A percentile compares a stretch with the other conserved stretches of the same genome.
Conservation (phyloP, 2,329 filamentous ascomycete genomes). For the Clarireedia paspali region DNA sequence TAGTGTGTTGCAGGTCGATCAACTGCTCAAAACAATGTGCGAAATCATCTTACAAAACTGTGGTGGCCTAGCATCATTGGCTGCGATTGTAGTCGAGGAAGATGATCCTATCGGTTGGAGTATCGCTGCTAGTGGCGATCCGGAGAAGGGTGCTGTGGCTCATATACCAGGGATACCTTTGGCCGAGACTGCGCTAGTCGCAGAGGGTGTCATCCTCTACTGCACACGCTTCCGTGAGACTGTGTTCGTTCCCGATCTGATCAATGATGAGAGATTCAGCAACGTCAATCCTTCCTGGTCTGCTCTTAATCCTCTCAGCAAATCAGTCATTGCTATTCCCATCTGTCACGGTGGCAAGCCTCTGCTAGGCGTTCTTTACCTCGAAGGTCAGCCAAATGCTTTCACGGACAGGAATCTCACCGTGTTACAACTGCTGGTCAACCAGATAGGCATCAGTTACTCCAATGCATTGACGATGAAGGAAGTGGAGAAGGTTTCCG, state of each 20-base stretch:
- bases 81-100: constrained; percentile 67
- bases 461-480: constrained; percentile 61
- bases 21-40: constrained; percentile 72
- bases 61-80: constrained; percentile 60
- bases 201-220: constrained; percentile 69
- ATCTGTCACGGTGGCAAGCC: constrained; percentile 66
- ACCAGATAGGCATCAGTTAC: constrained; percentile 69
- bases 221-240: constrained; percentile 68
- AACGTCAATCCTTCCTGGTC: constrained; percentile 66
- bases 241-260: constrained; percentile 66
- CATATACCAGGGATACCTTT: constrained; percentile 60
- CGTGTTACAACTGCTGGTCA: constrained; percentile 63
- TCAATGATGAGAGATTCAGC: constrained; percentile 69
- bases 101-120: constrained; percentile 52
- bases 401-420: constrained; percentile 69
- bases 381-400: constrained; percentile 65
- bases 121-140: constrained; percentile 66
- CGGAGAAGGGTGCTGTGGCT: constrained; percentile 58
- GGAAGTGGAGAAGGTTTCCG: constrained; percentile 68
- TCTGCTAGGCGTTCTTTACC: constrained; percentile 66
- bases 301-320: constrained; percentile 59
- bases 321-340: constrained; percentile 71
- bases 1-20: constrained; percentile 67
- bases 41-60: constrained; percentile 74
- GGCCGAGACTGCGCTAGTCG: constrained; percentile 59